These are phyloP conservation scores for Corchorus olitorius DNA, from an alignment of 345 rosid species.

Conservation along the genomic window DNA sequence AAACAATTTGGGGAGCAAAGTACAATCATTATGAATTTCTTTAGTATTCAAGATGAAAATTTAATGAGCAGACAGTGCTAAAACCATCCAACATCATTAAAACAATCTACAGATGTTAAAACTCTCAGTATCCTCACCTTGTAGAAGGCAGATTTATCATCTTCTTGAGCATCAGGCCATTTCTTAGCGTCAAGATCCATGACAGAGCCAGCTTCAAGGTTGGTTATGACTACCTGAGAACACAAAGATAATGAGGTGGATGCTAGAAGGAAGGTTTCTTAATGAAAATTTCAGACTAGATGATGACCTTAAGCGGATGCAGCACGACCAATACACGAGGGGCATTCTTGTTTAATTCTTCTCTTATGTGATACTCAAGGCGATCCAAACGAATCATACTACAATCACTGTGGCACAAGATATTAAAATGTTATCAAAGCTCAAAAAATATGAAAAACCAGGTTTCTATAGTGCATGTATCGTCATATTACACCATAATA, in stretches of 20 bases:
- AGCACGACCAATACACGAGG: slow-evolving; percentile 88
- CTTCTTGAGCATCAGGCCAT: slow-evolving; percentile 88
- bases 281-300: slow-evolving; percentile 16
- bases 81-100: not conserved
- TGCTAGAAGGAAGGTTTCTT: not conserved
- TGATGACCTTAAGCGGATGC: slow-evolving; percentile 82
- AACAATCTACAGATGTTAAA: not conserved
- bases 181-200: slow-evolving; percentile 86
- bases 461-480: not conserved
- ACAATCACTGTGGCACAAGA: slow-evolving; percentile 65
- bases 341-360: slow-evolving; percentile 85
- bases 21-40: not conserved
- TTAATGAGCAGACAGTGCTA: not conserved
- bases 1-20: not conserved
- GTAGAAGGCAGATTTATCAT: slow-evolving; percentile 72
- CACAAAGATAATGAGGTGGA: slow-evolving; percentile 7
- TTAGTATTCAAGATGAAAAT: not conserved
- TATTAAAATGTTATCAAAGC: slow-evolving; percentile 14
- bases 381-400: slow-evolving; percentile 85
- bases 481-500: not conserved
- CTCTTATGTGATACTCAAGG: slow-evolving; percentile 93
- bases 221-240: slow-evolving; percentile 71
- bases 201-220: slow-evolving; percentile 58
- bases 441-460: slow-evolving; percentile 10
- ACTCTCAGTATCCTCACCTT: slow-evolving; percentile 50